phyloP scores from a whole-genome alignment of 2,329 filamentous ascomycete species.

The Diaporthe sp. region DNA sequence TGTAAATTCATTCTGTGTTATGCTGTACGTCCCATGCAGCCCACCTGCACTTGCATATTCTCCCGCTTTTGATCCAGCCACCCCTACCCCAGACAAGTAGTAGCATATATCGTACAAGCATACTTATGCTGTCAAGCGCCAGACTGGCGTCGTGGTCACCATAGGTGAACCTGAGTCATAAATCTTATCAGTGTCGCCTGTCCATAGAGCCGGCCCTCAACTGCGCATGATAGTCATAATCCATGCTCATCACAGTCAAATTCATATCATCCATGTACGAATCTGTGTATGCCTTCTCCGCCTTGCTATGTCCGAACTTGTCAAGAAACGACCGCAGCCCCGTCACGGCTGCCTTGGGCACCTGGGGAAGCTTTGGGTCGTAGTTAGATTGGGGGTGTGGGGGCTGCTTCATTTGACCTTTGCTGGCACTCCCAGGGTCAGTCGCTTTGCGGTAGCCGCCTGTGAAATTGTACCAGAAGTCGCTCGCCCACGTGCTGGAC shows the following conservation, averaged over 20 bases:
- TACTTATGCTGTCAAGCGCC: neutral
- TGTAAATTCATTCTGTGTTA: too few relatives aligned
- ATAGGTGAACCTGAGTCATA: neutral
- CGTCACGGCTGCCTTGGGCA: neutral
- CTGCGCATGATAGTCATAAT: neutral
- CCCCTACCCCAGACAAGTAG: fast-evolving
- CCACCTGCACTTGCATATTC: too few relatives aligned
- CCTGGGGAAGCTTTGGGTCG: neutral
- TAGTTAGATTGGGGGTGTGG: neutral
- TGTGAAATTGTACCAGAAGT: neutral
- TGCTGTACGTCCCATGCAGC: too few relatives aligned
- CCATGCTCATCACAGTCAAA: neutral
- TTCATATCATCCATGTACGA: neutral
- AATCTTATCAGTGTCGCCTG: neutral
- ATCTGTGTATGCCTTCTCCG: neutral
- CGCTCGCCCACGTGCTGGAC: neutral
- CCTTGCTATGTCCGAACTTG: neutral
- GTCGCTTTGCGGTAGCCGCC: neutral
- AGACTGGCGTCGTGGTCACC: neutral
- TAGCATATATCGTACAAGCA: too few relatives aligned
- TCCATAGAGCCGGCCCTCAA: neutral
- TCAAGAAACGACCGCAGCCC: neutral
- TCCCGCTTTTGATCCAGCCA: too few relatives aligned
- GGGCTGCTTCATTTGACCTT: neutral
- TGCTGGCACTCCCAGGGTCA: neutral